Evolutionary conservation across 352 stramenopile genomes (phyloP), one percentile per base, ranked within the genome.

Genomic region (Pythium folliculosum): DNA sequence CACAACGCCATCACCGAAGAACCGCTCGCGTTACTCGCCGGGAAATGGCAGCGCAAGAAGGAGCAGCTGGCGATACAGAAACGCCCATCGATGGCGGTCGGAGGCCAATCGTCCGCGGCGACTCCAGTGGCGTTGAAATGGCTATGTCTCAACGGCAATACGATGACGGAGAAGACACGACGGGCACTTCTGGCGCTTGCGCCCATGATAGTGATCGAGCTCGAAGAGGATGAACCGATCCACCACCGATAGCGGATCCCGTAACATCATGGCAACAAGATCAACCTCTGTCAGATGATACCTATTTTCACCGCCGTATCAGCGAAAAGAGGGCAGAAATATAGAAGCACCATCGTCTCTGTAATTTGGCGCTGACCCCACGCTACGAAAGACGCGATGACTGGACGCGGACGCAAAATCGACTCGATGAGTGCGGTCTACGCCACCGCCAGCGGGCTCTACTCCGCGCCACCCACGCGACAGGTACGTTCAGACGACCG

Each of bases 1-100:
- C 70, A 85, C 65, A 94, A 94, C 53, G 63, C 71, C 17, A 90
- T 96, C 65, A 92, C 84, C 0, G 86, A 96, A 64, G 84, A 92
- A 49, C 80, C 81, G 50, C 54, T 90, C 17, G 78, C 78, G 45
- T 47, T 89, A 6, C 52, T 92, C 5, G 62, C 66, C 5, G 56
- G 61, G 27, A 88, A 84, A 12, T 67, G 55, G 64, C 60, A 71
- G 35, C 47, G 40, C 22, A 65, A 59, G 47, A 67, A 64, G 45
- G 43, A 52, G 5, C 44, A 61, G 35, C 44, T 27, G 6, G 9
- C 54, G 9, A 10, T n/a, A 10, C 35, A 55, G 2, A 38, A 2
- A 21, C 43, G 6, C 14, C 43, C 30, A 3, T 30, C 44, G 16
- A 40, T 21, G 16, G 8, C 25, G 19, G 32, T n/a, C 6, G 25